Conservation (phyloP, 2,329 filamentous ascomycete genomes). For the Sphaerulina populicola region DNA sequence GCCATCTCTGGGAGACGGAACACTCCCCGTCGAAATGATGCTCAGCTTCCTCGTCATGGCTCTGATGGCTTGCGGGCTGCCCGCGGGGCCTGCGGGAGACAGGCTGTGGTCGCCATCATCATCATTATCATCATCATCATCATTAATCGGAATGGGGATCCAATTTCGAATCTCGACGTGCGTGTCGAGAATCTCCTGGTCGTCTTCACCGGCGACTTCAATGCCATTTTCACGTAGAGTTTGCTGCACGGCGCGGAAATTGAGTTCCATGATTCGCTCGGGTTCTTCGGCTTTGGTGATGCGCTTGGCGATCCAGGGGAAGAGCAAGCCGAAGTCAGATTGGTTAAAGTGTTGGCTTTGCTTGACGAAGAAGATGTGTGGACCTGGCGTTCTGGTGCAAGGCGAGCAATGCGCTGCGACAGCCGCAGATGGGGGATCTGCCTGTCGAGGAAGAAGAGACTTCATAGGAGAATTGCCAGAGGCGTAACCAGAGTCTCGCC, state of each 20-base stretch:
- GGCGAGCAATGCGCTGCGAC: constrained; percentile 1
- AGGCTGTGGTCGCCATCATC: too few relatives aligned
- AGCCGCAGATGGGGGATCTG: not conserved
- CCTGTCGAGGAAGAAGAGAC: constrained; percentile 19
- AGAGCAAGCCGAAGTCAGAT: constrained; percentile 74
- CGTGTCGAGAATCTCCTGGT: constrained; percentile 34
- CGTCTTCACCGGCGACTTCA: constrained; percentile 36
- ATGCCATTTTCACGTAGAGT: constrained; percentile 45
- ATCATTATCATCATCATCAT: constrained; percentile 21
- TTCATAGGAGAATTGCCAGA: constrained; percentile 22
- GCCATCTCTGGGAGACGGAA: constrained; percentile 21
- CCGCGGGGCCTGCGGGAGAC: constrained; percentile 6
- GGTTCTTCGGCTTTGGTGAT: constrained; percentile 55
- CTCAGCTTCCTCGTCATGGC: constrained; percentile 21
- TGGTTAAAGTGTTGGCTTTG: constrained; percentile 73
- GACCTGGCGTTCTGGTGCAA: constrained; percentile 29
- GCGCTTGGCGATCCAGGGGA: constrained; percentile 55
- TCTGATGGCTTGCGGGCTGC: constrained; percentile 15
- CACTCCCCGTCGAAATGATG: constrained; percentile 17
- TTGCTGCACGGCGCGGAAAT: constrained; percentile 75
- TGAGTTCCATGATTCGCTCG: constrained; percentile 71
- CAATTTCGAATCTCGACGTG: constrained; percentile 21
- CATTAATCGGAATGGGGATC: constrained; percentile 23
- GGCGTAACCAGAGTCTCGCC: constrained; percentile 30
- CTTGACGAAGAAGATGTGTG: constrained; percentile 66